Conservation (phyloP, 2,329 filamentous ascomycete species). For the Mycogone perniciosa region DNA sequence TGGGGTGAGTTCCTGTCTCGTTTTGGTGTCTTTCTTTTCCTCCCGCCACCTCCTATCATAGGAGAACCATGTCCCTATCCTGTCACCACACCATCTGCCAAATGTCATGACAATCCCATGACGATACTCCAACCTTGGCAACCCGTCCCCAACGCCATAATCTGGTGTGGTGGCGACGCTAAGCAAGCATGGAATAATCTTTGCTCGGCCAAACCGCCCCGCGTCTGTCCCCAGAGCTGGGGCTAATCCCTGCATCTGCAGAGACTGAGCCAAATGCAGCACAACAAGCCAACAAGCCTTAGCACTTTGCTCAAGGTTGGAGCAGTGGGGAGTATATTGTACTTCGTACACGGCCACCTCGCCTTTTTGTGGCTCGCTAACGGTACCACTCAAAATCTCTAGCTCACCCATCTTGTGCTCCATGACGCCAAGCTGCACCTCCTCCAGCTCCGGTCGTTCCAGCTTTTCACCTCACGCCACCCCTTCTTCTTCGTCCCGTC, state of each 20-base stretch:
- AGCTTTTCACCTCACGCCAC: conserved; percentile 19
- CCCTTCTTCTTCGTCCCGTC: conserved; percentile 24
- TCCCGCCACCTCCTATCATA: too few relatives aligned
- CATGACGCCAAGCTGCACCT: conserved; percentile 41
- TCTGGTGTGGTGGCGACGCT: conserved; percentile 3
- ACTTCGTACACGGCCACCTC: conserved; percentile 8
- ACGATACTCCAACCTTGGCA: too few relatives aligned
- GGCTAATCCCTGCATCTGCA: conserved; percentile 10
- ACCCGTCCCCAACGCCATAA: too few relatives aligned
- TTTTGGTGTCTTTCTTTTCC: neutral
- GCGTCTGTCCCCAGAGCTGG: conserved; percentile 12
- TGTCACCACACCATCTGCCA: too few relatives aligned
- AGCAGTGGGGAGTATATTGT: neutral
- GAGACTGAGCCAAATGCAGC: too few relatives aligned
- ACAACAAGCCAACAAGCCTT: too few relatives aligned
- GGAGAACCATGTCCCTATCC: too few relatives aligned
- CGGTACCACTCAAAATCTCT: conserved; percentile 14
- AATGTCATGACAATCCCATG: too few relatives aligned
- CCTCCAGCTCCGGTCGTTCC: conserved; percentile 18
- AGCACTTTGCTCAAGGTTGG: too few relatives aligned
- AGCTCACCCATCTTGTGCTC: conserved; percentile 49
- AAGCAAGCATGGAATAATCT: conserved; percentile 11
- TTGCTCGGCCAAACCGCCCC: conserved; percentile 12
- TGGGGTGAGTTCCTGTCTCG: neutral
- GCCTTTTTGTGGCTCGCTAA: conserved; percentile 1